These are phyloP conservation scores for Tulasnella sp. DNA, from an alignment of 768 basidiomycete species.

Conservation along the genomic window DNA sequence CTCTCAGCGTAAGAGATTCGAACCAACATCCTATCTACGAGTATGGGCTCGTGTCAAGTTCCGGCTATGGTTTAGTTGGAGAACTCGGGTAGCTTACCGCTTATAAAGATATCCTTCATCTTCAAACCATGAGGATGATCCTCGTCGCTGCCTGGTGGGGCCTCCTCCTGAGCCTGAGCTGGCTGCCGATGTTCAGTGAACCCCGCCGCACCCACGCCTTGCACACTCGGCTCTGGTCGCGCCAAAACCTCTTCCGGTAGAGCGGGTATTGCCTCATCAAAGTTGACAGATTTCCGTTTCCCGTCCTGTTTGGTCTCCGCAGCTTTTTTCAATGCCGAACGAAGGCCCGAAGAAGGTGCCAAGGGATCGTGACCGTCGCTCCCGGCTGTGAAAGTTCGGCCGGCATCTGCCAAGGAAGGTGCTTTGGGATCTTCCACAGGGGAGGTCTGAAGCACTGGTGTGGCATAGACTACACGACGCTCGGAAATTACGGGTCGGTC, in stretches of 20 bases:
- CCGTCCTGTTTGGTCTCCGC: conserved; percentile 34
- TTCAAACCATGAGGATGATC: neutral
- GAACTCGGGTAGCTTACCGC: conserved; percentile 51
- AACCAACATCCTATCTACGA: conserved; percentile 84
- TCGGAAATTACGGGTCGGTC: conserved; percentile 11
- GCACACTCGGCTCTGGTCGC: conserved; percentile 54
- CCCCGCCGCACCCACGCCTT: conserved; percentile 59
- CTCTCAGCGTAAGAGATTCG: conserved; percentile 62
- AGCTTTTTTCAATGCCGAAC: conserved; percentile 12
- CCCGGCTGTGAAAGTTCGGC: conserved; percentile 4
- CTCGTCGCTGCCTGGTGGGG: neutral
- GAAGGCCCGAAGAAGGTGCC: neutral
- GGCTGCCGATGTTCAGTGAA: conserved; percentile 36
- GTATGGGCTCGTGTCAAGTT: conserved; percentile 23
- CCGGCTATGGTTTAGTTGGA: neutral
- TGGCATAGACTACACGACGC: neutral
- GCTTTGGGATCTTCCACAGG: neutral
- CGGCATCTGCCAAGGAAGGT: neutral
- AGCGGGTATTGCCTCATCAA: conserved; percentile 42
- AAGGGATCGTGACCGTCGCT: conserved; percentile 4
- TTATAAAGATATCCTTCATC: conserved; percentile 58
- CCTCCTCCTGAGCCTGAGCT: neutral
- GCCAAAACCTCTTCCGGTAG: conserved; percentile 65
- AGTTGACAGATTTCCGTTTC: conserved; percentile 35
- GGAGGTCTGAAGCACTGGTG: conserved; percentile 2